phyloP scores from a whole-genome alignment of 345 rosid species.

The Populus euphratica region DNA sequence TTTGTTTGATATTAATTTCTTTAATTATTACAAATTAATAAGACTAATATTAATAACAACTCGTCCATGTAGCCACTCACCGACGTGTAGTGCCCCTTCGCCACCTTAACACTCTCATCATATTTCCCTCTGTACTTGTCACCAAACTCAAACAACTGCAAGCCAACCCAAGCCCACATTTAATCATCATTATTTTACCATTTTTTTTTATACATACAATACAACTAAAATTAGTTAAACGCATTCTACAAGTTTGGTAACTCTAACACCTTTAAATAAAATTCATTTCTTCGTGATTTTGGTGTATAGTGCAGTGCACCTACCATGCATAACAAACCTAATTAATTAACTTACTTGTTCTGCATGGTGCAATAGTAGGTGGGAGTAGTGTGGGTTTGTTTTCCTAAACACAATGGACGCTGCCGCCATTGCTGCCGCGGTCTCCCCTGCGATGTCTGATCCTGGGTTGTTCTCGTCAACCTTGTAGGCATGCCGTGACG shows the following conservation, averaged over 20 bases:
- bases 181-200: background rate
- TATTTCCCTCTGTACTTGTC: conserved; percentile 74
- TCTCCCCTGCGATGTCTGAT: conserved; percentile 74
- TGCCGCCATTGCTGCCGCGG: conserved; percentile 85
- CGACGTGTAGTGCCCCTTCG: conserved; percentile 79
- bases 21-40: no score
- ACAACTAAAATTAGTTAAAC: background rate
- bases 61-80: conserved; percentile 96
- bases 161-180: background rate
- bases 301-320: conserved; percentile 10
- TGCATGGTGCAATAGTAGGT: conserved; percentile 68
- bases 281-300: background rate
- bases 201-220: background rate
- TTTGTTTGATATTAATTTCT: no score
- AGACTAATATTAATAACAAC: conserved; percentile 39
- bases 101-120: conserved; percentile 66
- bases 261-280: background rate
- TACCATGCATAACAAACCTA: background rate
- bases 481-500: conserved; percentile 60
- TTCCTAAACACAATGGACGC: conserved; percentile 70
- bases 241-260: background rate
- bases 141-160: conserved; percentile 84
- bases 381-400: conserved; percentile 69
- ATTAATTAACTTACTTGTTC: conserved; percentile 35
- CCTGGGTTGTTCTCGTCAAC: conserved; percentile 72